Conservation (phyloP, 1,284 basidiomycete species). For the Heterobasidion parviporum region DNA sequence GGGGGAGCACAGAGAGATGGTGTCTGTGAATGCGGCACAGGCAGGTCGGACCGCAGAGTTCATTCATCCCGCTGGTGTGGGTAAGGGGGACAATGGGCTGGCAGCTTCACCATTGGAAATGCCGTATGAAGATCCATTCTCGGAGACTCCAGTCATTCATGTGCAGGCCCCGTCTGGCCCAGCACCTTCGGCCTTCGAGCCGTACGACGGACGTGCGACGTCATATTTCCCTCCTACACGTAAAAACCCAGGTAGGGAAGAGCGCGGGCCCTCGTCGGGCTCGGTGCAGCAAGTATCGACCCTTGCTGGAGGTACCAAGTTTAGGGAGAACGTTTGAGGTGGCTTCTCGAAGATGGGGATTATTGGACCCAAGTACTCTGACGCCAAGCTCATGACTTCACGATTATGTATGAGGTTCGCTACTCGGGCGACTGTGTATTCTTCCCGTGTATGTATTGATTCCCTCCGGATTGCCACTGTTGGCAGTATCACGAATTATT, state of each 20-base stretch:
- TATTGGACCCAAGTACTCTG: too few species aligned
- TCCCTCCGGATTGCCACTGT: too few species aligned
- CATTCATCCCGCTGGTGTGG: not conserved
- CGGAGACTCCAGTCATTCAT: not conserved
- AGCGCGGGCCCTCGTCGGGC: slow-evolving; percentile 2
- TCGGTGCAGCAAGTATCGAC: slow-evolving; percentile 6
- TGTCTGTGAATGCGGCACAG: not conserved
- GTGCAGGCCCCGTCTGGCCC: not conserved
- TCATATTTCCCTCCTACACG: not conserved
- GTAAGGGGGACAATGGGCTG: not conserved
- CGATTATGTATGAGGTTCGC: too few species aligned
- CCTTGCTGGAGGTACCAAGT: slow-evolving; percentile 10
- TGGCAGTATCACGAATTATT: too few species aligned
- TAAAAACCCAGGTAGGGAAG: not conserved
- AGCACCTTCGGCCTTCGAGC: not conserved
- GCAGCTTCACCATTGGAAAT: not conserved
- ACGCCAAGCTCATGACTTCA: too few species aligned
- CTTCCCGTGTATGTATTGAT: too few species aligned
- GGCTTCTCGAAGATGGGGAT: too few species aligned
- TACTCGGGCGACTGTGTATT: too few species aligned
- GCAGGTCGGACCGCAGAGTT: not conserved
- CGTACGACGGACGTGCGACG: not conserved
- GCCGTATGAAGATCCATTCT: not conserved
- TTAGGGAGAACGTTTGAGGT: slow-evolving; percentile 6
- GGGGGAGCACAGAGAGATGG: not conserved